Percentiles rank a stretch among this genome's conserved stretches.
Conservation (phyloP, 805 yeast species). For the Candida corydali region DNA sequence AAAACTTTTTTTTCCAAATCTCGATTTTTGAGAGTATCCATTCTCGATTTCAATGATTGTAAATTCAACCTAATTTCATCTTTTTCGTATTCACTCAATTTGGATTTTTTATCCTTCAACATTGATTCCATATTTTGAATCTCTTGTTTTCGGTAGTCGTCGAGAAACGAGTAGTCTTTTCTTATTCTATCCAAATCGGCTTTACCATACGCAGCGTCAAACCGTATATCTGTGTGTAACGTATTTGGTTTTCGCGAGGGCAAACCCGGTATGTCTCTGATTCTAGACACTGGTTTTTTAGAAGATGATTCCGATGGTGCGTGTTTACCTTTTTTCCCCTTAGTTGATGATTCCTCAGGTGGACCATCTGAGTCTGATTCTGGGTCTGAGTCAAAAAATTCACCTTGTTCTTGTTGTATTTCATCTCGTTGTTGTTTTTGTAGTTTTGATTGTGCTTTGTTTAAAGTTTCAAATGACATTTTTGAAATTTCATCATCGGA, state of each 20-base stretch:
- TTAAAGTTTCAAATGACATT: constrained; percentile 63
- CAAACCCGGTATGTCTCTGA: constrained; percentile 74
- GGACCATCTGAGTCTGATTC: constrained; percentile 9
- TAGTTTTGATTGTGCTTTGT: constrained; percentile 52
- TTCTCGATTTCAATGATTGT: constrained; percentile 62
- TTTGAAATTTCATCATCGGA: constrained; percentile 46
- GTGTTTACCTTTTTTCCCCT: constrained; percentile 58
- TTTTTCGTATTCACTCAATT: constrained; percentile 41
- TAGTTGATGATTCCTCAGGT: constrained; percentile 6
- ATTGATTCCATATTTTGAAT: constrained; percentile 53
- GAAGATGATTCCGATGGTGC: constrained; percentile 83
- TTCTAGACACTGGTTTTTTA: constrained; percentile 61
- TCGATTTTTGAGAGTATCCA: constrained; percentile 65
- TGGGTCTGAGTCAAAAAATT: constrained; percentile 1
- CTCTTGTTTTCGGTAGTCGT: constrained; percentile 78
- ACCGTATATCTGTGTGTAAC: constrained; percentile 77
- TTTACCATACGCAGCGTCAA: constrained; percentile 85
- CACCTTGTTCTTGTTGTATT: constrained; percentile 3
- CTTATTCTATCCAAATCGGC: constrained; percentile 67
- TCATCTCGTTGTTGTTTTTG: not conserved
- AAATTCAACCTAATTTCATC: constrained; percentile 51
- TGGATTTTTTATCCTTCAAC: constrained; percentile 50
- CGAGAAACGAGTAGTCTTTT: constrained; percentile 78
- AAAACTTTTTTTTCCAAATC: constrained; percentile 71
- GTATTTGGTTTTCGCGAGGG: constrained; percentile 35